Conservation (phyloP, 331 rosid genomes). For the Telfairia occidentalis region DNA sequence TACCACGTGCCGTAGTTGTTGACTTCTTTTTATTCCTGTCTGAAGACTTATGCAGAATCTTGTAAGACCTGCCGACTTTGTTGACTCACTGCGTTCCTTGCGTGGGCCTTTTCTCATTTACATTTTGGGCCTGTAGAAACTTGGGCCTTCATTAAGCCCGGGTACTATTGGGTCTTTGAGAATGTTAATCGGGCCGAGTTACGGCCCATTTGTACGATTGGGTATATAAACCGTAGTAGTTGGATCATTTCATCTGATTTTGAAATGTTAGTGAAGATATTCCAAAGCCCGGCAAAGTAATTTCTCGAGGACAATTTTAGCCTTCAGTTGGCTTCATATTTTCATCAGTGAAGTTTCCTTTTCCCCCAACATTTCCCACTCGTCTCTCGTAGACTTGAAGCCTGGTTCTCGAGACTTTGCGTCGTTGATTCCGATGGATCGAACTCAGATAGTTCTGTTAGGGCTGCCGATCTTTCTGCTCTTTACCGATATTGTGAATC, state of each 20-base stretch:
- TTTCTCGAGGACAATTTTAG: background rate
- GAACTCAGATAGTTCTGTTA: slow-evolving; percentile 47
- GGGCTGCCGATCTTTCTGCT: slow-evolving; percentile 72
- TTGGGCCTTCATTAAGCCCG: background rate
- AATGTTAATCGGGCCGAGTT: background rate
- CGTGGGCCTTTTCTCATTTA: slow-evolving; percentile 4
- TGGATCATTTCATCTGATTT: no score
- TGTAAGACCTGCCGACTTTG: slow-evolving; percentile 10
- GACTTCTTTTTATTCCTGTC: background rate
- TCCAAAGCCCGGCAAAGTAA: background rate
- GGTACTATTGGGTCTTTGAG: background rate
- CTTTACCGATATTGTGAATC: slow-evolving; percentile 43
- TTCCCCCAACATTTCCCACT: background rate
- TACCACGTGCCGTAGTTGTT: slow-evolving; percentile 3
- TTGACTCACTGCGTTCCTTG: background rate
- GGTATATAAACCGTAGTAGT: background rate
- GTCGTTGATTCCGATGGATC: slow-evolving; percentile 36
- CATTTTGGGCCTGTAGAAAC: background rate
- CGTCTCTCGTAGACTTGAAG: background rate
- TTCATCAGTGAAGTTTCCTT: background rate
- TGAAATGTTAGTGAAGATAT: no score
- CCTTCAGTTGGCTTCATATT: background rate
- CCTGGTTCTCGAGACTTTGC: background rate
- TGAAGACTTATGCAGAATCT: background rate
- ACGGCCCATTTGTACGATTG: background rate